Evolutionary conservation across 2,329 filamentous ascomycete species (phyloP), one percentile per base, ranked within the genome.

Genomic region (Aureobasidium sp.): DNA sequence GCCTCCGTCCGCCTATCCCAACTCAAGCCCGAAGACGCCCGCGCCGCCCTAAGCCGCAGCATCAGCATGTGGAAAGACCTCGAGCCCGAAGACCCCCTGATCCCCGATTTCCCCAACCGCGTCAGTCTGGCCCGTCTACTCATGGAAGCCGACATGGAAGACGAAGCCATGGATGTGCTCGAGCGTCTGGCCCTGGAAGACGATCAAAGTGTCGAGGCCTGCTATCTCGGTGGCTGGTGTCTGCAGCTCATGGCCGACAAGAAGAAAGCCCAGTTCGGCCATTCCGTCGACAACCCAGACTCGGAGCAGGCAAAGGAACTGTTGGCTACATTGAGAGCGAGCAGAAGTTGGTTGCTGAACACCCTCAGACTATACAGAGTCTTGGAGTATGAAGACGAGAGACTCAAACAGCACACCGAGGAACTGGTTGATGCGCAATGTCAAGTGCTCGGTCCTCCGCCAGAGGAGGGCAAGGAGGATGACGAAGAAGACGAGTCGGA

Each of bases 141-240:
- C 53, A 92, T 99, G 82, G 94, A 97, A 76, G 89, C 91, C 17
- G 87, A 87, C 65, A 84, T 96, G 84, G 88, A 95, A 73, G 82
- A 88, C 56, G 88, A 93, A 65, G 93, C 94, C 0, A 83, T 96
- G 62, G 84, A 89, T 62, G 91, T 97, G 3, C 78, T 97, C 60
- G 90, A 96, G 72, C 81, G 90, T 60, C 78, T 99, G 59, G 85
- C 96, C 42, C 80, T 83, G 39, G 94, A 99, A 72, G 93, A 99
- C 67, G 95, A 99, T 71, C 83, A 89, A 70, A 96, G 93, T 73
- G 89, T 99, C 22, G 94, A 99, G 76, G 89, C 90, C 19, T 97
- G 92, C 91, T 99, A 99, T 76, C 81, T 99, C 5, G 94, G 94
- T 47, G 95, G 94, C 4, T 97, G 93, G 90, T 92, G 91, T 68